Percentiles rank a stretch among this genome's conserved stretches.
Evolutionary conservation across 257 asterid genomes (phyloP).

Genomic region (Buddleja alternifolia): DNA sequence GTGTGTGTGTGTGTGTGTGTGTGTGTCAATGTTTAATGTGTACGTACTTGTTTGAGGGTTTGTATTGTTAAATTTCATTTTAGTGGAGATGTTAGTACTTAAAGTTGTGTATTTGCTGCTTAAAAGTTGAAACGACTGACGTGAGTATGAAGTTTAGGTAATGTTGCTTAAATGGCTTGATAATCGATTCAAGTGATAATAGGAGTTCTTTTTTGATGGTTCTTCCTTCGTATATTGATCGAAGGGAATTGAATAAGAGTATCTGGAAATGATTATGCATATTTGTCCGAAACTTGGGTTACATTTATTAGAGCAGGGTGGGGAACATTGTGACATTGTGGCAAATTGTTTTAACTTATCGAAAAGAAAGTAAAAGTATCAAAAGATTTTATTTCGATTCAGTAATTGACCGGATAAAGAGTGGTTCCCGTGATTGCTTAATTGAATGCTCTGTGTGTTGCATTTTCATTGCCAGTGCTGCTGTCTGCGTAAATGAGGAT

Average conservation of each 20-base stretch:
- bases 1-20: background rate
- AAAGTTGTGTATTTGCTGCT: constrained; percentile 22
- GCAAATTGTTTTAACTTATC: background rate
- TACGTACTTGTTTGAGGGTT: constrained; percentile 5
- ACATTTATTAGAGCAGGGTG: background rate
- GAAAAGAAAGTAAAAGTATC: background rate
- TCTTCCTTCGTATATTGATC: background rate
- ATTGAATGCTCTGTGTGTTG: constrained; percentile 1
- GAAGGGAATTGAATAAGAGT: background rate
- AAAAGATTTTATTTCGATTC: background rate
- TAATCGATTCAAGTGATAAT: background rate
- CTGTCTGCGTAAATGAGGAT: background rate
- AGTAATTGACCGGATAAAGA: no score
- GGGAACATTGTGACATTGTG: background rate
- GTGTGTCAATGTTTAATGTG: no score
- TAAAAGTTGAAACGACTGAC: background rate
- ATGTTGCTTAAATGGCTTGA: background rate
- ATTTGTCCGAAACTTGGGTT: background rate
- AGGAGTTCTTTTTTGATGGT: background rate
- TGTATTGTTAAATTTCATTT: background rate
- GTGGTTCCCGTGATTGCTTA: background rate
- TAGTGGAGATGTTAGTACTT: constrained; percentile 7
- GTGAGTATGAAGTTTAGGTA: background rate
- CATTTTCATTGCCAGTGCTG: background rate
- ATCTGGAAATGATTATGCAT: background rate